Conservation (phyloP, 2,329 filamentous ascomycete species). For the Hypoxylon sp. region DNA sequence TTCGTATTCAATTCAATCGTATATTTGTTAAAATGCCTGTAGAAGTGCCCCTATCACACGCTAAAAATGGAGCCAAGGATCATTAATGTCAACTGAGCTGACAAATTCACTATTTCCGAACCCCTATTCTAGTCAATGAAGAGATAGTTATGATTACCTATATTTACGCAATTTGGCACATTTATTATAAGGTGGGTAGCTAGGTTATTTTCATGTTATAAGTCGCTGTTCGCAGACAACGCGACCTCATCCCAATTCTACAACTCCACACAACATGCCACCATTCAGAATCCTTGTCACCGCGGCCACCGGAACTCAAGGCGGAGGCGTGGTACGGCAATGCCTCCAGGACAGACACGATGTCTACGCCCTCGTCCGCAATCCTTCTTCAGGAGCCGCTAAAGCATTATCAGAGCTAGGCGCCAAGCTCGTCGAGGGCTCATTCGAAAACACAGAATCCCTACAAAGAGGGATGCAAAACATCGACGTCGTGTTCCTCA, state of each 20-base stretch:
- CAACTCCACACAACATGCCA: background rate
- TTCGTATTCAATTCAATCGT: no score
- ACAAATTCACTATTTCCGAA: background rate
- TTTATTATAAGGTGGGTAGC: no score
- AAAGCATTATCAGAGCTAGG: constrained; percentile 10
- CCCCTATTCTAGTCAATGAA: background rate
- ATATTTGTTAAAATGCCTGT: no score
- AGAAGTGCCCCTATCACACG: no score
- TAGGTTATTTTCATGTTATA: background rate
- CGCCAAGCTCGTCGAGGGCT: constrained; percentile 10
- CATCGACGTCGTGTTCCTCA: constrained; percentile 9
- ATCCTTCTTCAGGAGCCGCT: constrained; percentile 5
- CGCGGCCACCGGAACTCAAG: constrained; percentile 8
- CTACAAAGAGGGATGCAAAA: constrained; percentile 6
- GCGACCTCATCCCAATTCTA: background rate
- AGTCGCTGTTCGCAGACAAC: background rate
- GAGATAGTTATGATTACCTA: no score
- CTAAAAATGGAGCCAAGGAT: no score
- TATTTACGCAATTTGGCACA: no score
- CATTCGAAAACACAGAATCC: constrained; percentile 3
- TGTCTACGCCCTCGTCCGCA: constrained; percentile 11
- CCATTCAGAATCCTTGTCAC: constrained; percentile 10
- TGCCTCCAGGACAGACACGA: constrained; percentile 7
- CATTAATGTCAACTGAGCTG: background rate
- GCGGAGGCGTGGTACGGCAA: constrained; percentile 14